Conservation (phyloP, 352 stramenopile species). For the Phytopythium boreale region DNA sequence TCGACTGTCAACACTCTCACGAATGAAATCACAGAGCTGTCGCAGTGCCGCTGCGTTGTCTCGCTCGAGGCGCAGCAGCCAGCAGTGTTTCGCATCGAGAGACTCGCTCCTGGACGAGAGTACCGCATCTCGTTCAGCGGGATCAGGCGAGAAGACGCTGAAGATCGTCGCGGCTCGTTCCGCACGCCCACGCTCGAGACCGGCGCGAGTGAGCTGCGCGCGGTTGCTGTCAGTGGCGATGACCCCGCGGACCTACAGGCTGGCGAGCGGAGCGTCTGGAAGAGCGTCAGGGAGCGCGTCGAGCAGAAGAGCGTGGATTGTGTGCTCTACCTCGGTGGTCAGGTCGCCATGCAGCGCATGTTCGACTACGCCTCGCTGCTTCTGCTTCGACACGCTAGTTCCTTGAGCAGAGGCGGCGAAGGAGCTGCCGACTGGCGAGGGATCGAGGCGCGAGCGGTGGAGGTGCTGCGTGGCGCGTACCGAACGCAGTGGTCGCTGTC, state of each 20-base stretch:
- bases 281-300: constrained; percentile 33
- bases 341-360: constrained; percentile 60
- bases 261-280: constrained; percentile 49
- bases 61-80: constrained; percentile 28
- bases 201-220: constrained; percentile 15
- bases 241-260: constrained; percentile 39
- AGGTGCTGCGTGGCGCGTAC: constrained; percentile 62
- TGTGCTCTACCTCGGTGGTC: constrained; percentile 66
- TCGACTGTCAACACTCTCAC: constrained; percentile 38
- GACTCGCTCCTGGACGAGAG: constrained; percentile 43
- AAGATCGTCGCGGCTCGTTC: constrained; percentile 32
- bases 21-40: constrained; percentile 37
- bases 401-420: constrained; percentile 7
- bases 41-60: constrained; percentile 22
- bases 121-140: constrained; percentile 66
- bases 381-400: constrained; percentile 51
- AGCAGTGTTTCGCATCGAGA: constrained; percentile 33
- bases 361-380: constrained; percentile 67
- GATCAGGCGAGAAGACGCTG: constrained; percentile 36
- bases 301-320: constrained; percentile 27
- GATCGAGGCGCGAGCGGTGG: constrained; percentile 47
- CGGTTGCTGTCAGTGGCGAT: constrained; percentile 47
- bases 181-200: constrained; percentile 41
- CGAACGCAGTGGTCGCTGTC: constrained; percentile 63
- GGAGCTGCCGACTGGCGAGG: constrained; percentile 25